A percentile compares a stretch with the other conserved stretches of the same genome.
Evolutionary conservation across 768 basidiomycete species (phyloP).

Genomic region (Austroboletus eburneus): DNA sequence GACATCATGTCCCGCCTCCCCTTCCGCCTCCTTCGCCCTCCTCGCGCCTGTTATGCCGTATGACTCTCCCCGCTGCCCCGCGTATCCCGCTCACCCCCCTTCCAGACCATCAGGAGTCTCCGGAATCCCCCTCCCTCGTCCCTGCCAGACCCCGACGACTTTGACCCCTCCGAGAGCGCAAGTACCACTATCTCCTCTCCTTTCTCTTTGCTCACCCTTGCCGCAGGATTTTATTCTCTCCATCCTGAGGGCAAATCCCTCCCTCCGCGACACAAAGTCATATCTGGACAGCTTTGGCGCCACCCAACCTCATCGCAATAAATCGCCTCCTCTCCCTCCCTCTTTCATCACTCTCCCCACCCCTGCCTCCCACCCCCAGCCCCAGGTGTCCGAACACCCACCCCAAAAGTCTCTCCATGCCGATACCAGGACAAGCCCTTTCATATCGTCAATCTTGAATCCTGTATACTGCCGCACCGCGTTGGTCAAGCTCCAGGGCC

Average conservation of each 20-base stretch:
- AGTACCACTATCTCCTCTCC: conserved; percentile 10
- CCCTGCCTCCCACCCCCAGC: conserved; percentile 16
- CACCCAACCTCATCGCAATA: conserved; percentile 39
- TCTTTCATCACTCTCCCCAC: conserved; percentile 28
- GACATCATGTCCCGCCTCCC: conserved; percentile 25
- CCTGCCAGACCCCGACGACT: conserved; percentile 20
- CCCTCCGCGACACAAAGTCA: conserved; percentile 81
- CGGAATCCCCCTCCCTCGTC: conserved; percentile 13
- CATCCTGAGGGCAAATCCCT: conserved; percentile 89
- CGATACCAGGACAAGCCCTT: conserved; percentile 41
- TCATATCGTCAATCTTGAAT: conserved; percentile 74
- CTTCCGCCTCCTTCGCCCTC: conserved; percentile 24
- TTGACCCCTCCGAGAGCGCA: conserved; percentile 47
- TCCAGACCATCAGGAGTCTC: conserved; percentile 30
- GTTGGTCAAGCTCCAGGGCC: conserved; percentile 94
- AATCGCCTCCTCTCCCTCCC: conserved; percentile 19
- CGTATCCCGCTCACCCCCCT: conserved; percentile 18
- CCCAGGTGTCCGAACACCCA: conserved; percentile 4
- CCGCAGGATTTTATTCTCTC: conserved; percentile 92
- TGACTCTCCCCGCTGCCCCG: conserved; percentile 14
- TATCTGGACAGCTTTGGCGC: conserved; percentile 91
- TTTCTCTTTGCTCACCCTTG: conserved; percentile 8
- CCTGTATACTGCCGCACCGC: conserved; percentile 84
- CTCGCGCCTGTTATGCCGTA: conserved; percentile 54
- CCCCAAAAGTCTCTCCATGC: conserved; percentile 28